Percentiles rank a stretch among this genome's conserved stretches.
phyloP scores from a whole-genome alignment of 2,329 filamentous ascomycete species.

The Nigrospora sphaerica region DNA sequence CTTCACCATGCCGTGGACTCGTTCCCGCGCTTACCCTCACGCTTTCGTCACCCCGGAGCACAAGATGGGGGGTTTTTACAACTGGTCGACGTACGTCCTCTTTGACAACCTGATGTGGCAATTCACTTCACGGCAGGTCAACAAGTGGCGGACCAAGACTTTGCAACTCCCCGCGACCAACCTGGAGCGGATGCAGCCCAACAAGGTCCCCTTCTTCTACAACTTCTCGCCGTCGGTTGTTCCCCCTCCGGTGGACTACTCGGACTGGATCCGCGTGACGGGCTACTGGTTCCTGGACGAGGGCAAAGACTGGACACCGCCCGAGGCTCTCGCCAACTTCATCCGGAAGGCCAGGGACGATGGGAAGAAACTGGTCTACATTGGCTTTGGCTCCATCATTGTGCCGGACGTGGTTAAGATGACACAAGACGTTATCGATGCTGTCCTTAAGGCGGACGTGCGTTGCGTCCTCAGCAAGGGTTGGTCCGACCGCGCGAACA shows the following conservation, averaged over 20 bases:
- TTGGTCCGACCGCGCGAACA: conserved; percentile 72
- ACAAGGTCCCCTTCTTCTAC: conserved; percentile 97
- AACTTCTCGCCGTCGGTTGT: conserved; percentile 95
- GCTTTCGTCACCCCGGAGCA: conserved; percentile 89
- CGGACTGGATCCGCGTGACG: conserved; percentile 94
- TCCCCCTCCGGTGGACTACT: conserved; percentile 89
- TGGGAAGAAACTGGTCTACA: conserved; percentile 87
- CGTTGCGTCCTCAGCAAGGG: conserved; percentile 93
- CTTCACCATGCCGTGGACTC: conserved; percentile 98
- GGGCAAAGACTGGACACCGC: conserved; percentile 59
- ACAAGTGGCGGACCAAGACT: conserved; percentile 80
- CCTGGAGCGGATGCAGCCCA: conserved; percentile 85
- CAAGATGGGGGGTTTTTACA: conserved; percentile 93
- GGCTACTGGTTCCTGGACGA: conserved; percentile 98
- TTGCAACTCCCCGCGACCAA: conserved; percentile 74
- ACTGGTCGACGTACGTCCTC: conserved; percentile 90
- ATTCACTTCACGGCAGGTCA: conserved; percentile 83
- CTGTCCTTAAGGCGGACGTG: conserved; percentile 84
- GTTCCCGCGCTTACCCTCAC: conserved; percentile 91
- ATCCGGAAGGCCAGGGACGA: conserved; percentile 77
- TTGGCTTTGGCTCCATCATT: conserved; percentile 94
- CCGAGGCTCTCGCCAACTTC: conserved; percentile 68
- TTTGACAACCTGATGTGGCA: conserved; percentile 98
- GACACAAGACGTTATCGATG: conserved; percentile 88
- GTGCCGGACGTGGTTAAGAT: conserved; percentile 83